A percentile compares a stretch with the other conserved stretches of the same genome.
phyloP scores from a whole-genome alignment of 1,139 yeast genomes.

The Tardiomyces blankii region DNA sequence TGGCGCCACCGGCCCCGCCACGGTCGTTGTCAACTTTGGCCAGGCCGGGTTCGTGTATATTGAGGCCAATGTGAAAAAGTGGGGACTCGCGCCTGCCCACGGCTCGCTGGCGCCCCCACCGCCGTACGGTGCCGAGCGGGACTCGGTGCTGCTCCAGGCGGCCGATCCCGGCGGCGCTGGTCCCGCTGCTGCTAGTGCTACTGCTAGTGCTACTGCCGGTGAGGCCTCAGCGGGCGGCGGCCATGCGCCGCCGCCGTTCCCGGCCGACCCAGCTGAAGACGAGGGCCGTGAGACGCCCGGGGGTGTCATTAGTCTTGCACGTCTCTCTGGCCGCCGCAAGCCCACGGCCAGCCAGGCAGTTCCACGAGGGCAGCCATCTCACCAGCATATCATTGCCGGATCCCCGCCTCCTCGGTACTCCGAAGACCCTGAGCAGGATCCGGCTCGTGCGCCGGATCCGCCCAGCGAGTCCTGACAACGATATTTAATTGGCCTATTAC shows the following conservation, averaged over 20 bases:
- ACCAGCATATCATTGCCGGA: too few relatives aligned
- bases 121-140: conserved; percentile 44
- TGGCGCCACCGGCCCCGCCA: conserved; percentile 71
- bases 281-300: background rate
- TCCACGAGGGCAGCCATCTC: too few relatives aligned
- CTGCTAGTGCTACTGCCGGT: background rate
- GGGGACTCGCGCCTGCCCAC: conserved; percentile 76
- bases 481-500: too few relatives aligned
- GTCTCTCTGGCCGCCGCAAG: too few relatives aligned
- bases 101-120: conserved; percentile 74
- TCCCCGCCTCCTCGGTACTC: too few relatives aligned
- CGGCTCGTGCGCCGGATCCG: too few relatives aligned
- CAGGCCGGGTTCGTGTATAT: conserved; percentile 89
- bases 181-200: background rate
- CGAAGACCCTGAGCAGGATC: too few relatives aligned
- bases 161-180: conserved; percentile 5
- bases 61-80: conserved; percentile 88
- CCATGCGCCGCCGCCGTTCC: background rate
- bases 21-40: conserved; percentile 77
- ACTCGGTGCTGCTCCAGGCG: conserved; percentile 28
- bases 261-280: background rate
- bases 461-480: too few relatives aligned
- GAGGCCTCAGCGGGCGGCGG: background rate
- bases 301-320: too few relatives aligned
- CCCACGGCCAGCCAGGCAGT: too few relatives aligned